Evolutionary conservation across 2,329 filamentous ascomycete genomes (phyloP).

Genomic region (Botrytis fragariae): DNA sequence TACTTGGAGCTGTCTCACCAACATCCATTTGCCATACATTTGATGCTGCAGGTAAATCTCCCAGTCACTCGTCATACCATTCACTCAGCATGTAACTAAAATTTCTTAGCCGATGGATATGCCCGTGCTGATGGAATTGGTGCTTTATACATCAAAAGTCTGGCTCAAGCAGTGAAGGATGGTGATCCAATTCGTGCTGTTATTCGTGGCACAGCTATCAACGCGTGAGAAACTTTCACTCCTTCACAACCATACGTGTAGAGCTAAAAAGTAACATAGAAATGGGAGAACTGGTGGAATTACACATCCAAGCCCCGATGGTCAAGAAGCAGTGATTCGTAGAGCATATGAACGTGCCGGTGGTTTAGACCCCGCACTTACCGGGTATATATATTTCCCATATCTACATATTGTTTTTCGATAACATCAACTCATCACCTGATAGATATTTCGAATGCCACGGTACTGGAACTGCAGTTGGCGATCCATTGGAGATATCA

Average conservation of each 20-base stretch:
- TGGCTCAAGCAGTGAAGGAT: constrained; percentile 43
- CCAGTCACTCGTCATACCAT: no score
- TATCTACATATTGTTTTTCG: no score
- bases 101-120: constrained; percentile 41
- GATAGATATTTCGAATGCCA: constrained; percentile 3
- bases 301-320: constrained; percentile 43
- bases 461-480: constrained; percentile 11
- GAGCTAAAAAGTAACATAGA: no score
- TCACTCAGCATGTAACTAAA: no score
- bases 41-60: constrained; percentile 15
- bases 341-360: constrained; percentile 15
- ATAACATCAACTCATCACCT: no score
- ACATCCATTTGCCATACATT: constrained; percentile 22
- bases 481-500: constrained; percentile 9
- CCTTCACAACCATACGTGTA: no score
- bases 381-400: not conserved
- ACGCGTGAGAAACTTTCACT: not conserved
- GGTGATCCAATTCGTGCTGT: constrained; percentile 45
- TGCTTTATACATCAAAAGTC: constrained; percentile 43
- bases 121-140: constrained; percentile 46
- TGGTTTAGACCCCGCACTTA: constrained; percentile 8
- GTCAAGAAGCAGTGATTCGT: constrained; percentile 38
- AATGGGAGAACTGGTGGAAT: constrained; percentile 9
- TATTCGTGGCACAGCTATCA: constrained; percentile 37
- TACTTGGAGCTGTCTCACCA: constrained; percentile 34